Evolutionary conservation across 352 stramenopile species (phyloP), one percentile per base, ranked within the genome.

Genomic region (Globisporangium nunn): DNA sequence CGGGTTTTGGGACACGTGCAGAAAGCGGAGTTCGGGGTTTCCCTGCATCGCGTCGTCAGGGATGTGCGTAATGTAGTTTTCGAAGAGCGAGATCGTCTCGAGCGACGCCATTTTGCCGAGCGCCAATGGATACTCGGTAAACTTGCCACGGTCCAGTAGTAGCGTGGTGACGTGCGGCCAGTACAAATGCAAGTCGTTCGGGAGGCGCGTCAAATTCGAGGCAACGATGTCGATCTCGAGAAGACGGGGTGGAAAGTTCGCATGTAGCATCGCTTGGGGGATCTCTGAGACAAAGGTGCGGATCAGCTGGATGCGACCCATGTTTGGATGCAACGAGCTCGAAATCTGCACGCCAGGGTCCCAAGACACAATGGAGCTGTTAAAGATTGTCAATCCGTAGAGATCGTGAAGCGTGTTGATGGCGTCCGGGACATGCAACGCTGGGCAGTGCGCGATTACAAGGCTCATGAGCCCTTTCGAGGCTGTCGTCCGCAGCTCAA

Each of bases 191-290:
- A 70, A 40, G 31, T 66, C 51, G 7, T n/a, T n/a, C 7, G 63
- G 63, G 4, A 70, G 48, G 0, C 33, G 46, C 30, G 54, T 53
- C 3, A 70, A n/a, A n/a, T 60, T 66, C 15, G 63, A 62, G 5
- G 54, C 58, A 35, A 70, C 54, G 14, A 70, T 48, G 28, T 57
- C 46, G 50, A 70, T 63, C 47, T 70, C 58, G 17, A 43, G 12
- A 12, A 70, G 43, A 17, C 48, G 40, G 14, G 44, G 15, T 4
- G 58, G 58, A 6, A 70, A 23, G 17, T 62, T 15, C 3, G 8
- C 31, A 2, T 62, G 52, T 3, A 63, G 40, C 0, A 70, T 37
- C 4, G 35, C 58, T 0, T 18, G n/a, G 6, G 63, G 63, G 3
- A 70, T 40, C 47, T 52, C 40, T 0, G 43, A 43, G 44, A 65